Base-by-base conservation (phyloP, 306 rosid species). In the Dryas octopetala region DNA sequence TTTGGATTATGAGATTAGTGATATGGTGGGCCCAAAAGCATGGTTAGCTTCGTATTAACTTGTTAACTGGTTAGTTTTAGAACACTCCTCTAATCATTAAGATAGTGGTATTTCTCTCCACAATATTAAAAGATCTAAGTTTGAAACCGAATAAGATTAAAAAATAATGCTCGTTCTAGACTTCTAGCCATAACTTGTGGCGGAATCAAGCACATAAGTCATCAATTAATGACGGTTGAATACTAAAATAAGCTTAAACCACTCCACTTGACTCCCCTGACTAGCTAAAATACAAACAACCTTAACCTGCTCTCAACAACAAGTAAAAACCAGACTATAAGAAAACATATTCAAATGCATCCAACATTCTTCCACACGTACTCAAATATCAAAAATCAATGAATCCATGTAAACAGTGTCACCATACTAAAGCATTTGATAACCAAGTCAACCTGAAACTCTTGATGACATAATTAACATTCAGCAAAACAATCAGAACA, bases 271-370 rank as follows among this genome's bases (percentile, higher is more conserved):
- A 44, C 52, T 13, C 52, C 53, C 53, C 19, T 46, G 41, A 43
- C 43, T 43, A 23, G 76, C 38, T 55, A 57, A 13, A 9, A 26
- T 55, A 71, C 66, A 41, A 71, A 71, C 44, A 23, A 0, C 7
- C 26, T 57, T 44, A 13, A 71, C 76, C 66, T 71, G 76, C 76
- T 57, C 54, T 16, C 57, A 23, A 23, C 26, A 55, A 43, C 53
- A 52, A 57, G 44, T 55, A 71, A 71, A 17, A 3, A 52, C 74
- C 75, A 55, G 1, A 32, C n/a, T 40, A n/a, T 1, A 58, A 58
- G 48, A 28, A 68, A 16, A 55, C 1, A 23, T 49, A 68, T 8
- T 5, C 44, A 23, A 14, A 49, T 12, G 7, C 14, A 6, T 28
- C 59, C 58, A 68, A 50, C 60, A 28, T 48, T 69, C 74, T 69